Conservation (phyloP, 192 early-diverging fungal genomes). For the Jimgerdemannia flammicorona region DNA sequence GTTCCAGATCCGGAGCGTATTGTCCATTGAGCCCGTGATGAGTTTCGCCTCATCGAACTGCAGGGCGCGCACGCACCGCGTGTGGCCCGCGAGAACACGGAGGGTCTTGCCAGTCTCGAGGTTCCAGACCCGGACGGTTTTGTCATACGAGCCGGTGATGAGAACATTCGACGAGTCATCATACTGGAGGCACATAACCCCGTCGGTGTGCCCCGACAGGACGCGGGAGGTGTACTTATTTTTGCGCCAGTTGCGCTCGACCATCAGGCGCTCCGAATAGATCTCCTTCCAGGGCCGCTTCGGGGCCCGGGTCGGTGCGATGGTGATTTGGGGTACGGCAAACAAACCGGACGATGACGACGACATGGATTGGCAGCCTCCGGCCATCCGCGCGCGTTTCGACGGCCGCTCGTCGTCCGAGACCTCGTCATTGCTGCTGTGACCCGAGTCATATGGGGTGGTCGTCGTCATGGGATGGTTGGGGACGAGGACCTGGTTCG, state of each 20-base stretch:
- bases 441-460: not conserved
- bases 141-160: slow-evolving; percentile 88
- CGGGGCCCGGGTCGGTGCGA: not conserved
- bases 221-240: slow-evolving; percentile 62
- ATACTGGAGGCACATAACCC: slow-evolving; percentile 88
- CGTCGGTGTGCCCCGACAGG: slow-evolving; percentile 82
- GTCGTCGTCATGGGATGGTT: not conserved
- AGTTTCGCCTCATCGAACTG: slow-evolving; percentile 96
- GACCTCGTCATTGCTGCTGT: not conserved
- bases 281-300: slow-evolving; percentile 92
- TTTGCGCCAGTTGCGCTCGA: slow-evolving; percentile 94
- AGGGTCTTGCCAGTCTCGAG: slow-evolving; percentile 78
- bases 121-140: slow-evolving; percentile 86
- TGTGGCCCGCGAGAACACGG: slow-evolving; percentile 80
- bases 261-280: slow-evolving; percentile 86
- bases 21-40: slow-evolving; percentile 90
- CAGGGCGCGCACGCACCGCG: slow-evolving; percentile 77
- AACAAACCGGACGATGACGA: not conserved
- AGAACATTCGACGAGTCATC: slow-evolving; percentile 66
- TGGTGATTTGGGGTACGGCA: not conserved
- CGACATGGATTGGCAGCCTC: slow-evolving; percentile 1
- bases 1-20: slow-evolving; percentile 91
- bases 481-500: not conserved
- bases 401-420: not conserved
- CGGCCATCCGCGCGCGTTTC: not conserved